phyloP scores from a whole-genome alignment of 768 basidiomycete species.

The Trametes gibbosa region DNA sequence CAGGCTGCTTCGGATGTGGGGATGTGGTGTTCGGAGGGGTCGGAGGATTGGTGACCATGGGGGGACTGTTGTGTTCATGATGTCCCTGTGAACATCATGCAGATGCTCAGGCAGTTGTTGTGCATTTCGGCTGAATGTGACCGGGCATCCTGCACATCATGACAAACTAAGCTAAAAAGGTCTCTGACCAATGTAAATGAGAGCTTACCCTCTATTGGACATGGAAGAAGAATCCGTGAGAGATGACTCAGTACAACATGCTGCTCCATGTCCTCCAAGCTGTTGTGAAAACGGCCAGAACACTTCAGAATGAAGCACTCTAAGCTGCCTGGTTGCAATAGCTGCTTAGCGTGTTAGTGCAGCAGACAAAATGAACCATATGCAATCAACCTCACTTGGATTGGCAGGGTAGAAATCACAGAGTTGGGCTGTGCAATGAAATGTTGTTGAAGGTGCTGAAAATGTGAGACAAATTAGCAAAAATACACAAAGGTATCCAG shows the following conservation, averaged over 20 bases:
- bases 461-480: not conserved
- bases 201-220: constrained; percentile 16
- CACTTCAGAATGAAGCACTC: constrained; percentile 13
- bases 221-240: constrained; percentile 13
- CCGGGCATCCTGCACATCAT: not conserved
- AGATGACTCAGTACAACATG: constrained; percentile 20
- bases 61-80: not conserved
- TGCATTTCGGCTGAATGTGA: constrained; percentile 1
- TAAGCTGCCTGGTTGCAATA: not conserved
- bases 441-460: not conserved
- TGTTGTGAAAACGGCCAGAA: constrained; percentile 6
- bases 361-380: too few species aligned
- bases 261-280: constrained; percentile 3
- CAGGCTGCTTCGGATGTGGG: not conserved
- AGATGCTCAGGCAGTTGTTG: constrained; percentile 1
- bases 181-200: not conserved
- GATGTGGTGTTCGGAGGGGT: not conserved
- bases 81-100: not conserved
- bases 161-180: not conserved
- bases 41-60: not conserved
- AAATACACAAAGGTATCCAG: not conserved
- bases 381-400: too few species aligned
- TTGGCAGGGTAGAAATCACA: not conserved
- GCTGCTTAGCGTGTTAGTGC: not conserved
- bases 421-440: not conserved